phyloP scores from a whole-genome alignment of 371 early-diverging fungal genomes.

The Mortierella sp. region DNA sequence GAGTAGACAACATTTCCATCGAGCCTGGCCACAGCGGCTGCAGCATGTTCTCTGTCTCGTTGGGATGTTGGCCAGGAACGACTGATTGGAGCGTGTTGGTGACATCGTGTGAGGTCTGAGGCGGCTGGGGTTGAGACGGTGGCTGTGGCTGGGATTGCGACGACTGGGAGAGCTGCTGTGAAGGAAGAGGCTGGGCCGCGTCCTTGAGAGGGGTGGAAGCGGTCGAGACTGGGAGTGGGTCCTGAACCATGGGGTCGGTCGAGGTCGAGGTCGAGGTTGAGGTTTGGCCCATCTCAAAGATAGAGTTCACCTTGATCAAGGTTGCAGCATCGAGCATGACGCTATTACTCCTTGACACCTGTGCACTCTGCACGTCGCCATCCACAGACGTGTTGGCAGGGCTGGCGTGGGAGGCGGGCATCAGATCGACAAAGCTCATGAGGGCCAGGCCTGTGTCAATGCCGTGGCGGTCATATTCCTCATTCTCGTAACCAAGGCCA shows the following conservation, averaged over 20 bases:
- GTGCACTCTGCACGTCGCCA: constrained; percentile 31
- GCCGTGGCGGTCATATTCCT: constrained; percentile 44
- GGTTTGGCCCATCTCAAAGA: constrained; percentile 30
- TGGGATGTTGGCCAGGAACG: constrained; percentile 41
- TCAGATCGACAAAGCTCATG: constrained; percentile 45
- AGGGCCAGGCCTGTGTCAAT: constrained; percentile 42
- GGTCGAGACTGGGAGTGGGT: constrained; percentile 2
- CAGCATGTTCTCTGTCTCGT: constrained; percentile 41
- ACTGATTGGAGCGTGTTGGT: constrained; percentile 9
- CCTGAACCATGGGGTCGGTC: constrained; percentile 5
- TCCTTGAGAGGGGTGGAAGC: not conserved
- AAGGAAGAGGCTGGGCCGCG: not conserved
- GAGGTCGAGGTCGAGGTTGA: constrained; percentile 21
- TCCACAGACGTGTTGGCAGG: constrained; percentile 38
- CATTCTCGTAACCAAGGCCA: constrained; percentile 32
- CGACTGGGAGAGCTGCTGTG: not conserved
- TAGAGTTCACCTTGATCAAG: constrained; percentile 26
- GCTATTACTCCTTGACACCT: constrained; percentile 47
- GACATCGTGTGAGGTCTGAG: constrained; percentile 11
- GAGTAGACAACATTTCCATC: constrained; percentile 35
- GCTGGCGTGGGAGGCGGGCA: constrained; percentile 32
- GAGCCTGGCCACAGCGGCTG: constrained; percentile 33
- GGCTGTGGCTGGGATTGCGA: too few species aligned
- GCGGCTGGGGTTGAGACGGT: constrained; percentile 8
- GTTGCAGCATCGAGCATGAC: constrained; percentile 41